phyloP scores from a whole-genome alignment of 169 alveolate genomes.

The Eimeria maxima region DNA sequence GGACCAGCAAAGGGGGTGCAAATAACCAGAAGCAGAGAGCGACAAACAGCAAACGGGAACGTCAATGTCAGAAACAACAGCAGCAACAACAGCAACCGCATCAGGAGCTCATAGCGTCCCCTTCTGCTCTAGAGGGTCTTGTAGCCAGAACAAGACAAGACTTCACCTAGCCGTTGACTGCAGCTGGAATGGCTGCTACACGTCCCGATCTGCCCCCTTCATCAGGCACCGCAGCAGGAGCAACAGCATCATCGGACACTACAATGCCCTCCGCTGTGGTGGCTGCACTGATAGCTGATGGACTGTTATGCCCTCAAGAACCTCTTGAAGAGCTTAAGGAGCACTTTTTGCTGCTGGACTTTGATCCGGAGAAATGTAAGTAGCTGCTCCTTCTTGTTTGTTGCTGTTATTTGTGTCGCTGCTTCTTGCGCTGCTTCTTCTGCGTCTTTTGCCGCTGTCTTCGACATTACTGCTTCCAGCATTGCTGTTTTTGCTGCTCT shows the following conservation, averaged over 20 bases:
- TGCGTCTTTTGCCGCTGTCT: background rate
- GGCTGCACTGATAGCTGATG: background rate
- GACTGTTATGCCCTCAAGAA: constrained; percentile 1
- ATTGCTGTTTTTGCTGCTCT: background rate
- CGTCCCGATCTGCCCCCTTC: background rate
- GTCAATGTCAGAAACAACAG: too few species aligned
- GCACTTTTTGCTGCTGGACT: constrained; percentile 8
- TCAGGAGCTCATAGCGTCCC: too few species aligned
- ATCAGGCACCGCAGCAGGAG: background rate
- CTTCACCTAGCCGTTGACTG: too few species aligned
- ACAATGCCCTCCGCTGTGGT: background rate
- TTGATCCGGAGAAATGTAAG: background rate
- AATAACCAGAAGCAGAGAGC: too few species aligned
- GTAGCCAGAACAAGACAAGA: too few species aligned
- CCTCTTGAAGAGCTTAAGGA: constrained; percentile 9
- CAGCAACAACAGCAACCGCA: too few species aligned
- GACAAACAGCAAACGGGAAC: too few species aligned
- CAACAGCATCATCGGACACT: background rate
- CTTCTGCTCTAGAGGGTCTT: too few species aligned
- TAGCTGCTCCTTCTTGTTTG: background rate
- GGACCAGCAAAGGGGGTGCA: too few species aligned
- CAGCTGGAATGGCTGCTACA: background rate
- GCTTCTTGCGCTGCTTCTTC: background rate
- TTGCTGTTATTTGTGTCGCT: background rate
- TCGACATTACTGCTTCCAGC: background rate